A percentile compares a stretch with the other conserved stretches of the same genome.
Conservation (phyloP, 768 basidiomycete genomes). For the Cantharellus anzutake region DNA sequence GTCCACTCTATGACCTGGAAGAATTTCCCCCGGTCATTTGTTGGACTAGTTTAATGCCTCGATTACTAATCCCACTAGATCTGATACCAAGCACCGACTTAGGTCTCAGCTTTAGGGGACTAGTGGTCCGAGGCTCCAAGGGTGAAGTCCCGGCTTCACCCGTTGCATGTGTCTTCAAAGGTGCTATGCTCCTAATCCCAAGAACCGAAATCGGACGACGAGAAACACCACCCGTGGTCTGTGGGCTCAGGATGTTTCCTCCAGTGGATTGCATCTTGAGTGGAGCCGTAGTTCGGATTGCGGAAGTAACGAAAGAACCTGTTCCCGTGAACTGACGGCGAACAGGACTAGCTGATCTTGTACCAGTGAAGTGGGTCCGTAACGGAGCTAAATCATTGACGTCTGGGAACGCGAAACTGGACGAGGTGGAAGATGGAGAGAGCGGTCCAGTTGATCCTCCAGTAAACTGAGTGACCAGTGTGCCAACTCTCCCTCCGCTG, state of each 20-base stretch:
- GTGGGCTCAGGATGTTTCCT: neutral
- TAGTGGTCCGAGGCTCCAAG: conserved; percentile 5
- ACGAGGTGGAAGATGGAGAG: conserved; percentile 36
- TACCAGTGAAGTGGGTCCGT: conserved; percentile 21
- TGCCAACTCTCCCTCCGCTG: neutral
- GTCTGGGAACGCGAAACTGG: conserved; percentile 28
- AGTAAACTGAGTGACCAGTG: conserved; percentile 27
- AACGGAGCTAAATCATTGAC: conserved; percentile 21
- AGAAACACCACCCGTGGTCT: neutral
- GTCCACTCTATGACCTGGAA: neutral
- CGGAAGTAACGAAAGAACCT: neutral
- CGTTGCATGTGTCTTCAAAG: conserved; percentile 40
- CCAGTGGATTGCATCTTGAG: neutral
- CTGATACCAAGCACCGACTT: conserved; percentile 64
- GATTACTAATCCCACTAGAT: conserved; percentile 17
- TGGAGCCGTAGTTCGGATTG: neutral
- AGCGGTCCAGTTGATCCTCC: conserved; percentile 22
- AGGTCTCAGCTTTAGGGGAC: conserved; percentile 31
- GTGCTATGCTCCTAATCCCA: conserved; percentile 24
- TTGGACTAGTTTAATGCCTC: conserved; percentile 56
- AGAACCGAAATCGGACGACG: neutral
- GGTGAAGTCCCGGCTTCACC: neutral
- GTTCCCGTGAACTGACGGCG: conserved; percentile 13
- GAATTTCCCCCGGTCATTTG: conserved; percentile 43
- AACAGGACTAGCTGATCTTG: conserved; percentile 16